Conservation (phyloP, 441 rosid genomes). For the Mallotus repandus region DNA sequence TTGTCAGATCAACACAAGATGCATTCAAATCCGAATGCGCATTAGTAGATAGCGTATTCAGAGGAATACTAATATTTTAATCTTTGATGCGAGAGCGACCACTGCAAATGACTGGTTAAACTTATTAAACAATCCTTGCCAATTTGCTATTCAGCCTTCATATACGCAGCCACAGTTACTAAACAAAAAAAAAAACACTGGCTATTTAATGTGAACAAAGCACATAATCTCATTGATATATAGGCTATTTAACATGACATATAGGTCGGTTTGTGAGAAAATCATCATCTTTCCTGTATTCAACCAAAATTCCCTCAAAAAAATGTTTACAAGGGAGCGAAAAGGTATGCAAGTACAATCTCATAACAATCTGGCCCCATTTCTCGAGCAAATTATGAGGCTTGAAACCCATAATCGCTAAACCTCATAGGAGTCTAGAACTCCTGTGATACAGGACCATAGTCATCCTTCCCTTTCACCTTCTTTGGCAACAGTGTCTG, state of each 20-base stretch:
- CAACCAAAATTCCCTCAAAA: background rate
- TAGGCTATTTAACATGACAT: background rate
- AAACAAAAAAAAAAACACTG: background rate
- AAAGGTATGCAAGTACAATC: background rate
- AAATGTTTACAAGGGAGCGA: background rate
- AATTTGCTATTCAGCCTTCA: background rate
- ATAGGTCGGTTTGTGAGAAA: background rate
- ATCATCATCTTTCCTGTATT: background rate
- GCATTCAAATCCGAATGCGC: too few species aligned
- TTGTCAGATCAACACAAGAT: too few species aligned
- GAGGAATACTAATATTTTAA: too few species aligned
- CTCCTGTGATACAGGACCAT: constrained; percentile 55
- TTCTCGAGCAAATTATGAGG: background rate
- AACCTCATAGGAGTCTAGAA: constrained; percentile 26
- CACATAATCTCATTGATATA: background rate
- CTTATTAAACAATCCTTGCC: too few species aligned
- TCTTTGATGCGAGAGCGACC: too few species aligned
- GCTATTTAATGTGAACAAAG: background rate
- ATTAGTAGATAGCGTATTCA: too few species aligned
- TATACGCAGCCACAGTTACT: background rate
- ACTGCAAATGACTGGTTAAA: too few species aligned
- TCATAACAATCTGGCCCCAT: background rate
- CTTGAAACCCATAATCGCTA: background rate
- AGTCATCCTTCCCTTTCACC: constrained; percentile 40
- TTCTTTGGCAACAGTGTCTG: constrained; percentile 49